Base-by-base conservation (phyloP, 768 basidiomycete genomes). In the Epithele typhae region DNA sequence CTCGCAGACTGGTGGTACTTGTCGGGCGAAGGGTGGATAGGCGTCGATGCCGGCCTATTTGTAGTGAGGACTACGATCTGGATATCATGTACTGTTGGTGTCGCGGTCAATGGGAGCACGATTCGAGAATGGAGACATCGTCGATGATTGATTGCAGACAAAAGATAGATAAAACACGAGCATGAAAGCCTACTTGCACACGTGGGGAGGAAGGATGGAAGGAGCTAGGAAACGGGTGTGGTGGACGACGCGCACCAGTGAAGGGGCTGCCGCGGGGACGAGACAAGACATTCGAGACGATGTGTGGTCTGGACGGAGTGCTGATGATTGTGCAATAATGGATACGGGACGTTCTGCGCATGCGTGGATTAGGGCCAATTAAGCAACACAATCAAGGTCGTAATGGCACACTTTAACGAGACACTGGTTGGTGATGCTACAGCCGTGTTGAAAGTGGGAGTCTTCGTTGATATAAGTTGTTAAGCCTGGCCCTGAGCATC, bases 401-500 rank as follows among this genome's bases (percentile, higher is more conserved):
- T 53, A 40, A 49, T 48, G 48, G 54, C 57, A 58, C 54, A 58
- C 42, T 54, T 51, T 51, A 49, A 52, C 43, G 46, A 51, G 40
- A 54, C 52, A 50, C 36, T 47, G 21, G 27, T 44, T 43, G 41
- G 24, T 43, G 47, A 53, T 50, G 53, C 48, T 52, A 55, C 53
- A 58, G 25, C 40, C 45, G 44, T 27, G 23, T 43, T 19, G 45
- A 47, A 22, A 43, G 40, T 43, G 25, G 39, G 43, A 8, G 32
- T 53, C 43, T n/a, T n/a, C n/a, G n/a, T n/a, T n/a, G 27, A 51
- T 46, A 45, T 17, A 38, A 48, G 18, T 36, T 32, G 39, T 63
- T 48, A 59, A 50, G 56, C 59, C 36, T 58, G 43, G 36, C 53
- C 52, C 40, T 66, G 68, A 48, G 67, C 66, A 57, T 85, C 84